Conservation (phyloP, 306 rosid genomes). For the Phaseolus lunatus region DNA sequence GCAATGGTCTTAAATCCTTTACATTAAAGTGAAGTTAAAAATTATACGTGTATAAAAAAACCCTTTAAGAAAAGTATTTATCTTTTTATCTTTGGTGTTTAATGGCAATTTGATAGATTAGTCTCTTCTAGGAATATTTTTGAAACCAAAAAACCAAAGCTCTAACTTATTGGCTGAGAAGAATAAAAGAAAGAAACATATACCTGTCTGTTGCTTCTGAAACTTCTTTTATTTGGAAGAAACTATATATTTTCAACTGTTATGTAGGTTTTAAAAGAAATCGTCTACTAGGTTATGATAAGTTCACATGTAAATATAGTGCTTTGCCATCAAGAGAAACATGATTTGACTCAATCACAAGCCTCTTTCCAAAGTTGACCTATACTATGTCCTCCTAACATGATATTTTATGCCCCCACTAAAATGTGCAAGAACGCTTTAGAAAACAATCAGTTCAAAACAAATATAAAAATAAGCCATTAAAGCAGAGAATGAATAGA, state of each 20-base stretch:
- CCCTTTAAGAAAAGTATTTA: neutral
- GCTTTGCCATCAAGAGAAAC: slow-evolving; percentile 39
- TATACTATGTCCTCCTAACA: slow-evolving; percentile 45
- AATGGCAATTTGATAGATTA: neutral
- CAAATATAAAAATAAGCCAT: slow-evolving; percentile 13
- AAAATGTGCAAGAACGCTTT: neutral
- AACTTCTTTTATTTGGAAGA: slow-evolving; percentile 28
- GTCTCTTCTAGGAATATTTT: neutral
- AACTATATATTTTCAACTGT: slow-evolving; percentile 25
- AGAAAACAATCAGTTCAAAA: slow-evolving; percentile 15
- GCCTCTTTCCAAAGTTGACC: slow-evolving; percentile 56
- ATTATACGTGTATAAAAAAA: neutral
- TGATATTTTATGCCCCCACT: slow-evolving; percentile 39
- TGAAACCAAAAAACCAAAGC: neutral
- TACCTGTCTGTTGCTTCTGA: slow-evolving; percentile 3
- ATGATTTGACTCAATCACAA: slow-evolving; percentile 56
- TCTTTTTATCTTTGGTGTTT: neutral
- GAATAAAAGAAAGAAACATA: neutral
- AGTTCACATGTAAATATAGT: neutral
- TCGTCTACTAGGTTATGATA: neutral
- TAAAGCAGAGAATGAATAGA: slow-evolving; percentile 9
- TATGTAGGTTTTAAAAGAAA: slow-evolving; percentile 25
- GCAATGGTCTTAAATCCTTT: neutral
- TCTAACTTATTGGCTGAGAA: slow-evolving; percentile 10
- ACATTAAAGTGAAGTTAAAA: neutral